phyloP scores from a whole-genome alignment of 1,284 basidiomycete species.

The Cryptococcus amylolentus region DNA sequence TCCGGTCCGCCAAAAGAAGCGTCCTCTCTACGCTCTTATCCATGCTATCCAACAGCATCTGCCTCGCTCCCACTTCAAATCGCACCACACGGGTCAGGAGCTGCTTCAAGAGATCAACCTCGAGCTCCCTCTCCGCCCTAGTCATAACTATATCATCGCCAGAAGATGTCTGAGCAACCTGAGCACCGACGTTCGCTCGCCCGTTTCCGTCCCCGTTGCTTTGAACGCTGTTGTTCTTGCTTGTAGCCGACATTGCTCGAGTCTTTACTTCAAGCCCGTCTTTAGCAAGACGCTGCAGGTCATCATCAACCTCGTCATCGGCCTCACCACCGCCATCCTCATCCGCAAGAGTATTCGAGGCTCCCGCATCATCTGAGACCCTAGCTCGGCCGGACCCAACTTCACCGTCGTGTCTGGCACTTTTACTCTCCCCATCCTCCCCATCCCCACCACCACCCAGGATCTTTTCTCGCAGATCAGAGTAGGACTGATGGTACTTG shows the following conservation, averaged over 20 bases:
- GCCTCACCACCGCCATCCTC: not conserved
- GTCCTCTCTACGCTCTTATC: slow-evolving; percentile 38
- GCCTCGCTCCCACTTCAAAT: slow-evolving; percentile 39
- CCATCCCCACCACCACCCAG: slow-evolving; percentile 6
- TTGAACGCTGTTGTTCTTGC: not conserved
- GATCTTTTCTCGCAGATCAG: slow-evolving; percentile 21
- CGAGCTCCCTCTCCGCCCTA: slow-evolving; percentile 16
- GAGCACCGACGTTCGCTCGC: not conserved
- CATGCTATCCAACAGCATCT: slow-evolving; percentile 43
- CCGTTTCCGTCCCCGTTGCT: not conserved
- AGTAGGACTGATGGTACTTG: slow-evolving; percentile 32
- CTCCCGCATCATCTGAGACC: not conserved
- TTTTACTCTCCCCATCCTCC: not conserved
- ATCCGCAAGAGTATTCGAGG: not conserved
- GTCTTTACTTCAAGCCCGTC: not conserved
- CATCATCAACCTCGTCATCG: not conserved
- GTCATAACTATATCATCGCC: not conserved
- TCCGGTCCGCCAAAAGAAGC: slow-evolving; percentile 41
- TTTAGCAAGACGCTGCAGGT: not conserved
- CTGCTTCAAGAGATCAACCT: slow-evolving; percentile 28
- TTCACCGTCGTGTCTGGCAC: not conserved
- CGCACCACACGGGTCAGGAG: slow-evolving; percentile 33
- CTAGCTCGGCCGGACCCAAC: not conserved
- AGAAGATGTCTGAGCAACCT: not conserved
- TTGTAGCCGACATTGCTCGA: not conserved